A percentile compares a stretch with the other conserved stretches of the same genome.
Conservation (phyloP, 495 filamentous ascomycete genomes). For the Penicillium malachiteum region DNA sequence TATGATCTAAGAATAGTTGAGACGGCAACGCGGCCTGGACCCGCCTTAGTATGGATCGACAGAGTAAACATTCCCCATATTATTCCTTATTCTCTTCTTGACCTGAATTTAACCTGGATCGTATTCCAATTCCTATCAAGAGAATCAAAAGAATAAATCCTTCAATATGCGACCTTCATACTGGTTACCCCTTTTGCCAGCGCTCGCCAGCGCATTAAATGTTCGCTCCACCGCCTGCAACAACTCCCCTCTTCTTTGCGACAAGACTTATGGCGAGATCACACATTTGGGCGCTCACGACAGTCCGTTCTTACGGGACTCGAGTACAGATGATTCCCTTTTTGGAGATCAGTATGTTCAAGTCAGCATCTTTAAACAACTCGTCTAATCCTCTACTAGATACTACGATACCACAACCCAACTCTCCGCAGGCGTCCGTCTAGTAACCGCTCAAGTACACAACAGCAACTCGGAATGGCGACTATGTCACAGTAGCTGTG, state of each 20-base stretch:
- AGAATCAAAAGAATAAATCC: conserved; percentile 1
- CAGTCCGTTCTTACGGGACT: conserved; percentile 57
- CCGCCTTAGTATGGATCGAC: conserved; percentile 17
- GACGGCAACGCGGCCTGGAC: conserved; percentile 37
- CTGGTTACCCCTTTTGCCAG: conserved; percentile 29
- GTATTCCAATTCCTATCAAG: no score
- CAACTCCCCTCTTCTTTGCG: conserved; percentile 60
- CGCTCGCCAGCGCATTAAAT: conserved; percentile 28
- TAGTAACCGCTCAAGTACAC: conserved; percentile 74
- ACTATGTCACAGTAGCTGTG: conserved; percentile 66
- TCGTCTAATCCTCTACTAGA: conserved; percentile 19
- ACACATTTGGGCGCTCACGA: conserved; percentile 66
- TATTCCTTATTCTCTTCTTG: conserved; percentile 8
- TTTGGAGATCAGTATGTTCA: conserved; percentile 63
- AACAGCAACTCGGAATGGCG: conserved; percentile 53
- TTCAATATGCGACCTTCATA: conserved; percentile 32
- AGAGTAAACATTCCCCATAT: conserved; percentile 17
- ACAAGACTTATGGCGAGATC: conserved; percentile 58
- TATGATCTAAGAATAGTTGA: conserved; percentile 38
- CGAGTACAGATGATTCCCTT: conserved; percentile 49
- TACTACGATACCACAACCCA: conserved; percentile 71
- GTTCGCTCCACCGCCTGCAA: conserved; percentile 54
- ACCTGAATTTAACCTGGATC: background rate
- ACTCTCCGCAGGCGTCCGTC: conserved; percentile 66
- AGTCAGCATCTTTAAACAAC: background rate